These are phyloP conservation scores for Tuber melanosporum DNA, from an alignment of 495 filamentous ascomycete species.

Conservation along the genomic window DNA sequence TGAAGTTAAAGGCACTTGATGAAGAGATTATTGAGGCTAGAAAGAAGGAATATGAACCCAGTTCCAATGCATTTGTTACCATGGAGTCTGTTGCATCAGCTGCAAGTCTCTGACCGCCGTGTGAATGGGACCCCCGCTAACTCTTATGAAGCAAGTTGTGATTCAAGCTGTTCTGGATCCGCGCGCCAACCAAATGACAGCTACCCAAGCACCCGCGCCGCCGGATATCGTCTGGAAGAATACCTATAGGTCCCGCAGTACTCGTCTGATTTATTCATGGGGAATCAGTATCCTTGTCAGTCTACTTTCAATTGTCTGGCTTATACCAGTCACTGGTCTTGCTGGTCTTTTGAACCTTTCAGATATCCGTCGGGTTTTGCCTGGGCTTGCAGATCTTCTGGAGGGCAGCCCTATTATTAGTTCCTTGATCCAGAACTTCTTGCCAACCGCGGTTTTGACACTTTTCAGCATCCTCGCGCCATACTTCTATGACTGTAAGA, in stretches of 20 bases:
- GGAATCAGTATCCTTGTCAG: slow-evolving; percentile 71
- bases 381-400: slow-evolving; percentile 62
- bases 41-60: slow-evolving; percentile 68
- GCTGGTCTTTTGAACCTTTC: slow-evolving; percentile 70
- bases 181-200: slow-evolving; percentile 73
- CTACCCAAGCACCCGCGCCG: slow-evolving; percentile 77
- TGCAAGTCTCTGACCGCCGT: background rate
- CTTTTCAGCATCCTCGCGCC: slow-evolving; percentile 83
- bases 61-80: slow-evolving; percentile 85
- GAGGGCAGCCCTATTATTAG: slow-evolving; percentile 58
- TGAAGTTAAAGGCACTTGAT: slow-evolving; percentile 73
- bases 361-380: slow-evolving; percentile 65
- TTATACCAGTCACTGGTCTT: slow-evolving; percentile 71
- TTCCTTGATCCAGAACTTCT: slow-evolving; percentile 75
- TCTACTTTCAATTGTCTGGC: slow-evolving; percentile 82
- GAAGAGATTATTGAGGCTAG: slow-evolving; percentile 65
- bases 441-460: slow-evolving; percentile 78
- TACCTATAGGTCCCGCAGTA: slow-evolving; percentile 72
- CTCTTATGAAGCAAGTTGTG: slow-evolving; percentile 62
- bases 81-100: slow-evolving; percentile 86
- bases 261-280: slow-evolving; percentile 71
- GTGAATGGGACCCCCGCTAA: slow-evolving; percentile 30
- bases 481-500: slow-evolving; percentile 80
- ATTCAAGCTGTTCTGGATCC: slow-evolving; percentile 89
- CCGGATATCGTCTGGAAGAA: slow-evolving; percentile 89